Percentiles rank a stretch among this genome's conserved stretches.
These are phyloP conservation scores for Neurospora sp. DNA, from an alignment of 495 filamentous ascomycete genomes.

Conservation along the genomic window DNA sequence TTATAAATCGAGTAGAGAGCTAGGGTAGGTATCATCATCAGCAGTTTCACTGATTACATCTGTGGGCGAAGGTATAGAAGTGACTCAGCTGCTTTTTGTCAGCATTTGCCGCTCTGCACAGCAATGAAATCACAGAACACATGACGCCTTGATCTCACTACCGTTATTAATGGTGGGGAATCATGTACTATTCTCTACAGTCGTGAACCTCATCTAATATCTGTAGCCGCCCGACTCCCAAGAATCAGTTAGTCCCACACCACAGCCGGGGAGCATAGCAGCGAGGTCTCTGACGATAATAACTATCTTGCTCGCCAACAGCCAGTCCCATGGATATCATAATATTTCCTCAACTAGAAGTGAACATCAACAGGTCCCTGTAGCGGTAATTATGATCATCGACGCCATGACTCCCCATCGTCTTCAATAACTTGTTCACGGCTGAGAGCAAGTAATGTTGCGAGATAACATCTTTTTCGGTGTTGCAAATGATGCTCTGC, in stretches of 20 bases:
- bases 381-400: not conserved
- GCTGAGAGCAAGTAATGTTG: not conserved
- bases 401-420: not conserved
- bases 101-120: not conserved
- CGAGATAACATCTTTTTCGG: not conserved
- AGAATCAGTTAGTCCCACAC: not conserved
- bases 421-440: not conserved
- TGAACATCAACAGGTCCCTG: not conserved
- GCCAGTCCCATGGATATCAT: not conserved
- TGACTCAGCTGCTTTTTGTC: not conserved
- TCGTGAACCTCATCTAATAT: not conserved
- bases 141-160: not conserved
- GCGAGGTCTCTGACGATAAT: not conserved
- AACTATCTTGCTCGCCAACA: not conserved
- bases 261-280: not conserved
- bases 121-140: not conserved
- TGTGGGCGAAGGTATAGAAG: not conserved
- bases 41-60: not conserved
- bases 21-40: not conserved
- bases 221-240: not conserved
- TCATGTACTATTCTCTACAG: not conserved
- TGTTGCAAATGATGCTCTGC: not conserved
- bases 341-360: not conserved
- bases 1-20: not conserved
- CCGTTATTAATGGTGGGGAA: not conserved